Conservation (phyloP, 305 asterid species). For the Fraxinus platypoda region DNA sequence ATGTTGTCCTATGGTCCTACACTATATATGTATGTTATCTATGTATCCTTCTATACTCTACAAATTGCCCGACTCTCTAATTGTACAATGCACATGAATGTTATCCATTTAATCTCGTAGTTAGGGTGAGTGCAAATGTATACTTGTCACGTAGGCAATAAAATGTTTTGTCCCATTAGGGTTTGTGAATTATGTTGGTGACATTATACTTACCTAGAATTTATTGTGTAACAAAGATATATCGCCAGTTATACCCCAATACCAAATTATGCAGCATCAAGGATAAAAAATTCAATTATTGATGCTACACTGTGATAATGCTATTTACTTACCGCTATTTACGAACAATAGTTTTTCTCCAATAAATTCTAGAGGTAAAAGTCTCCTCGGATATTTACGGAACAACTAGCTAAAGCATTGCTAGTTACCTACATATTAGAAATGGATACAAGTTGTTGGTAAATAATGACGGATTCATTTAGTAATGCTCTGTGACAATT, state of each 20-base stretch:
- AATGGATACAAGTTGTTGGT: background rate
- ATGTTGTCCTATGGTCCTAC: background rate
- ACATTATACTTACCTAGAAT: background rate
- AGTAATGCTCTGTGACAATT: background rate
- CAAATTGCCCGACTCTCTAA: background rate
- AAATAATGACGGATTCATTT: background rate
- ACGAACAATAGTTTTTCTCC: background rate
- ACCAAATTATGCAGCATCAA: background rate
- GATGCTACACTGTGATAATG: background rate
- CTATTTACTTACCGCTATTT: background rate
- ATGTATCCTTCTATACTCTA: background rate
- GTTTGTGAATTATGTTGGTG: background rate
- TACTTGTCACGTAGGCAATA: background rate
- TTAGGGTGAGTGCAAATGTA: background rate
- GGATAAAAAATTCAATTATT: no score
- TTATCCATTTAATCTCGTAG: background rate
- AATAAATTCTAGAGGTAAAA: no score
- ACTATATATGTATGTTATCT: background rate
- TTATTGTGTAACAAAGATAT: background rate
- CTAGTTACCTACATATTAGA: background rate
- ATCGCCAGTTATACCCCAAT: background rate
- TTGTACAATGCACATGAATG: background rate
- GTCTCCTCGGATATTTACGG: background rate
- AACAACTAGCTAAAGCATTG: background rate
- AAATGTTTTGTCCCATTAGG: background rate